Evolutionary conservation across 495 filamentous ascomycete species (phyloP).

Genomic region (Tuber melanosporum): DNA sequence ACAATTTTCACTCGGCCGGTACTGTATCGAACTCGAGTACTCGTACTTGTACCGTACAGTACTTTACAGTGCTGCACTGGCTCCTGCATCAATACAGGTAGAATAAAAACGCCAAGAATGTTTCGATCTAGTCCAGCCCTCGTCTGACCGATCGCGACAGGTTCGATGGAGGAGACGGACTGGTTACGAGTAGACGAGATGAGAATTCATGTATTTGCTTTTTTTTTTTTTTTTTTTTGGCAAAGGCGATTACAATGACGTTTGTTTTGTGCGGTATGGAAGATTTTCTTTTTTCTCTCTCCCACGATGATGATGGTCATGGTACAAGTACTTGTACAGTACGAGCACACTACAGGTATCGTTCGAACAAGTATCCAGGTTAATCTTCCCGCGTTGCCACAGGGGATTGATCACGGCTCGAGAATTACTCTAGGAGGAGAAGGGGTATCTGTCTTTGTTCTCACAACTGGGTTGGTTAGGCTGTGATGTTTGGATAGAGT

Average conservation of each 20-base stretch:
- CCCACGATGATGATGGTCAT: neutral
- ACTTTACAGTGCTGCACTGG: neutral
- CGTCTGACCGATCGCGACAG: neutral
- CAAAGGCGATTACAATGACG: neutral
- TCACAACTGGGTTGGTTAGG: neutral
- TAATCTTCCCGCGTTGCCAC: neutral
- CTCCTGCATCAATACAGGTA: neutral
- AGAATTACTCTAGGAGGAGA: neutral
- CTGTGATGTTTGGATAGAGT: neutral
- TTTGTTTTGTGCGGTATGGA: constrained; percentile 1
- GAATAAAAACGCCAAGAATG: neutral
- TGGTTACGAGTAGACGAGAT: neutral
- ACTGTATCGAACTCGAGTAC: neutral
- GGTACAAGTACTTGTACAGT: neutral
- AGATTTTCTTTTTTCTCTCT: neutral
- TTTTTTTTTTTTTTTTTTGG: neutral
- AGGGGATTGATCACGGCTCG: neutral
- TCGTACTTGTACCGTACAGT: no score
- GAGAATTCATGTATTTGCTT: constrained; percentile 4
- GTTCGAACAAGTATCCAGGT: neutral
- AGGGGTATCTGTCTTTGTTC: neutral
- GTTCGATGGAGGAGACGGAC: neutral
- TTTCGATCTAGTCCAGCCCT: neutral
- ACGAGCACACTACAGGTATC: neutral
- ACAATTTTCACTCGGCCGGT: neutral